Evolutionary conservation across 2,329 filamentous ascomycete species (phyloP), one percentile per base, ranked within the genome.

Genomic region (Epichloe coenophiala): DNA sequence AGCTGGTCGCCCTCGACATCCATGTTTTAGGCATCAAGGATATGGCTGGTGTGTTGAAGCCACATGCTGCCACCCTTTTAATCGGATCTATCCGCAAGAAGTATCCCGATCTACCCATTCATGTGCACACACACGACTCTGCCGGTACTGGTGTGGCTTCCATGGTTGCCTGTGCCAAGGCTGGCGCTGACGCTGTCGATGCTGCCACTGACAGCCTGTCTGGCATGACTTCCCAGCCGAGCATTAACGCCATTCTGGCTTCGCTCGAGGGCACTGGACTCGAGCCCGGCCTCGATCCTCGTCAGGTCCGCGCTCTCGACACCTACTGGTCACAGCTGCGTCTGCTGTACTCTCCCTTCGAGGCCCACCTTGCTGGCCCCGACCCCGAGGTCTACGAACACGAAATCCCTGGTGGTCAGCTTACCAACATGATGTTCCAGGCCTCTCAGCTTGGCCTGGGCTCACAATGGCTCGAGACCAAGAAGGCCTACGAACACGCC

Each of bases 381-480:
- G 93, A 98, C 63, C 91, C 91, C 3, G 90, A 96, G 70, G 90
- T 95, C 50, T 98, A 98, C 71, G 89, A 96, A 74, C 93, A 98
- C 74, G 93, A 98, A 69, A 98, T 98, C 60, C 93, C 93, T 43
- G 93, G 93, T 72, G 93, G 93, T 57, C 93, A 98, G 72, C 78
- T 98, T 60, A 98, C 93, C 72, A 98, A 98, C 76, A 85, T 98
- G 75, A 96, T 98, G 81, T 98, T 98, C 86, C 93, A 98, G 71
- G 93, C 93, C 54, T 84, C 88, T 37, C 90, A 96, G 70, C 83
- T 97, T 57, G 93, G 93, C 64, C 86, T 98, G 23, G 93, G 93
- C 62, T 84, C 88, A 56, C 88, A 96, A 71, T 98, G 93, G 93
- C 84, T 91, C 13, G 88, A 96, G 74, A 98, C 93, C 54, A 98